phyloP scores from a whole-genome alignment of 306 rosid species.

The Vachellia pachyceras region DNA sequence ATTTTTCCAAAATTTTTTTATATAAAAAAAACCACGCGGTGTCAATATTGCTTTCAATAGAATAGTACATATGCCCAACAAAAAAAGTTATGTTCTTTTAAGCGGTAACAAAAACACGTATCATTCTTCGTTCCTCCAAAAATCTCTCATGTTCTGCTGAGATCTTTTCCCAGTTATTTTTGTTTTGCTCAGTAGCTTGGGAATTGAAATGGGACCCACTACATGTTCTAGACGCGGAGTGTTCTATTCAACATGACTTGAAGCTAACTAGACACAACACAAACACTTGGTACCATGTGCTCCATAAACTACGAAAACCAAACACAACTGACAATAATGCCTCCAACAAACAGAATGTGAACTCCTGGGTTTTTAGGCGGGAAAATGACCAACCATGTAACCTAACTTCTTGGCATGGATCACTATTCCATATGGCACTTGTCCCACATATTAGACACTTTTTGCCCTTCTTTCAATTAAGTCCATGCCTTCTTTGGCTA shows the following conservation, averaged over 20 bases:
- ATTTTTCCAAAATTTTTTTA: too few relatives aligned
- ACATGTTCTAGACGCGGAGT: slow-evolving; percentile 41
- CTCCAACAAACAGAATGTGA: slow-evolving; percentile 5
- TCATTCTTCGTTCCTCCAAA: background rate
- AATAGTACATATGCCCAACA: too few relatives aligned
- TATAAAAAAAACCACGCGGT: too few relatives aligned
- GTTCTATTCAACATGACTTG: slow-evolving; percentile 17
- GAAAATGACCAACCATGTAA: slow-evolving; percentile 25
- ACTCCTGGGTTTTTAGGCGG: slow-evolving; percentile 28
- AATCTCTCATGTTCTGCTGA: background rate
- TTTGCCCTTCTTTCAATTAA: too few relatives aligned
- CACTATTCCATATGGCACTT: too few relatives aligned
- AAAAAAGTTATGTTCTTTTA: background rate
- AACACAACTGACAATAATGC: slow-evolving; percentile 25
- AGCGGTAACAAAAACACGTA: background rate
- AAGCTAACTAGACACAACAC: slow-evolving; percentile 34
- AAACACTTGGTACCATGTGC: slow-evolving; percentile 38
- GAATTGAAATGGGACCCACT: slow-evolving; percentile 41
- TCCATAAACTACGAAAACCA: slow-evolving; percentile 33
- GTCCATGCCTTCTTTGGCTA: background rate
- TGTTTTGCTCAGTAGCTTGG: slow-evolving; percentile 23
- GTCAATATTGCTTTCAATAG: too few relatives aligned
- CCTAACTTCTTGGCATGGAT: slow-evolving; percentile 26
- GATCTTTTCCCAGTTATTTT: background rate
- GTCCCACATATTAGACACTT: background rate